Evolutionary conservation across 2,329 filamentous ascomycete genomes (phyloP).

Genomic region (Xylariaceae sp.): DNA sequence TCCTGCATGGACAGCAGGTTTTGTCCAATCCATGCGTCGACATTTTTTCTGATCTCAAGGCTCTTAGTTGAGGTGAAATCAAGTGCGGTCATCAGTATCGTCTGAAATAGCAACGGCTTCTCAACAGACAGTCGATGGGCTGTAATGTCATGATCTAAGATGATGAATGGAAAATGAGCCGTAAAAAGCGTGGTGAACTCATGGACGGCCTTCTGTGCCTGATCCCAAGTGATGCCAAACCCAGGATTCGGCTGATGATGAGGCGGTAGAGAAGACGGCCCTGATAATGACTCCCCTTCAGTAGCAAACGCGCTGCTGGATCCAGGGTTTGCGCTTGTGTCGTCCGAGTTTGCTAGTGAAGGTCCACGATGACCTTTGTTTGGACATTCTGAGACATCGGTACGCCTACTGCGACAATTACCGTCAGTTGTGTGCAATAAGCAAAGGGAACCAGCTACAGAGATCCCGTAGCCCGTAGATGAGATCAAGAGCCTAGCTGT

Average conservation of each 20-base stretch:
- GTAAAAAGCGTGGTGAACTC: constrained; percentile 33
- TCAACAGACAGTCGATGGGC: constrained; percentile 30
- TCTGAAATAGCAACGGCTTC: constrained; percentile 38
- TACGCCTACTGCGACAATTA: too few species aligned
- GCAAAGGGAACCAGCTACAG: too few species aligned
- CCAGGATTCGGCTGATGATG: constrained; percentile 22
- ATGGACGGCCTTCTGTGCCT: constrained; percentile 34
- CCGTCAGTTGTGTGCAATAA: too few species aligned
- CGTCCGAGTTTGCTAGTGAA: too few species aligned
- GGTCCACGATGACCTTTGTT: too few species aligned
- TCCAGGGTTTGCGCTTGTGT: neutral
- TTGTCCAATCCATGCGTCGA: constrained; percentile 39
- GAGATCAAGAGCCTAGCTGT: too few species aligned
- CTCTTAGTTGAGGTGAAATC: constrained; percentile 32
- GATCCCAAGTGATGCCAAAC: constrained; percentile 37
- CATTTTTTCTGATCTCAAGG: constrained; percentile 38
- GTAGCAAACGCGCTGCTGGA: neutral
- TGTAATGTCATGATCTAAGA: constrained; percentile 28
- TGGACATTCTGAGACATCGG: too few species aligned
- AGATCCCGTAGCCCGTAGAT: too few species aligned
- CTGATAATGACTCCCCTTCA: neutral
- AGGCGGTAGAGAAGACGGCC: neutral
- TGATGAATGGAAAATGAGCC: constrained; percentile 37
- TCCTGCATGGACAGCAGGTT: constrained; percentile 37
- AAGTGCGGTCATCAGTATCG: constrained; percentile 36